Conservation (phyloP, 257 asterid species). For the Anisodus tanguticus region DNA sequence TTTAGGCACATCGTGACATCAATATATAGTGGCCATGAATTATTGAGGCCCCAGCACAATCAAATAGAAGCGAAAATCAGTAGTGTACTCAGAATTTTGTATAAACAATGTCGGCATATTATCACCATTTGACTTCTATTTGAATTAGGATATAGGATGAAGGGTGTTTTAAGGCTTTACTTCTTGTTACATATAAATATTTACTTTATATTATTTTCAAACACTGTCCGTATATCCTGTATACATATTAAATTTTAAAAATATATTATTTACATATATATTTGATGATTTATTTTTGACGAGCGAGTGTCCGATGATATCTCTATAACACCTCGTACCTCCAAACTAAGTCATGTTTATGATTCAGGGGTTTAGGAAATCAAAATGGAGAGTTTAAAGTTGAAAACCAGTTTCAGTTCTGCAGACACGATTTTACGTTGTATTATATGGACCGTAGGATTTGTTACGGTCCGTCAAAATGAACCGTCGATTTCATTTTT, state of each 20-base stretch:
- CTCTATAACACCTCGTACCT: no score
- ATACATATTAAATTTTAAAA: not conserved
- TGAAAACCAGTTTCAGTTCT: no score
- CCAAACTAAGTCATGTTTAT: no score
- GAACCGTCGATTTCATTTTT: no score
- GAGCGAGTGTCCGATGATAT: no score
- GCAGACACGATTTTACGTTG: no score
- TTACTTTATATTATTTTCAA: not conserved
- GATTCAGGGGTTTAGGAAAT: no score
- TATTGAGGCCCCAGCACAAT: not conserved
- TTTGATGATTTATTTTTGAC: no score
- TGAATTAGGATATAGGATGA: not conserved
- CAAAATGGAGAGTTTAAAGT: no score
- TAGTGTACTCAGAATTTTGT: not conserved
- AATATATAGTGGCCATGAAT: slow-evolving; percentile 15
- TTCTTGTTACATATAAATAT: not conserved
- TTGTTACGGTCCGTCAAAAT: no score
- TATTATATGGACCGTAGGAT: no score
- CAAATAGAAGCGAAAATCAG: not conserved
- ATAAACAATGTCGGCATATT: not conserved
- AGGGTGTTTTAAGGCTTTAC: not conserved
- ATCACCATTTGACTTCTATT: not conserved
- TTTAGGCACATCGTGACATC: not conserved
- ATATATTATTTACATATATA: no score
- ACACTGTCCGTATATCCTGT: not conserved